Evolutionary conservation across 176 grass and related monocot species (phyloP).

Genomic region (Cocos nucifera): DNA sequence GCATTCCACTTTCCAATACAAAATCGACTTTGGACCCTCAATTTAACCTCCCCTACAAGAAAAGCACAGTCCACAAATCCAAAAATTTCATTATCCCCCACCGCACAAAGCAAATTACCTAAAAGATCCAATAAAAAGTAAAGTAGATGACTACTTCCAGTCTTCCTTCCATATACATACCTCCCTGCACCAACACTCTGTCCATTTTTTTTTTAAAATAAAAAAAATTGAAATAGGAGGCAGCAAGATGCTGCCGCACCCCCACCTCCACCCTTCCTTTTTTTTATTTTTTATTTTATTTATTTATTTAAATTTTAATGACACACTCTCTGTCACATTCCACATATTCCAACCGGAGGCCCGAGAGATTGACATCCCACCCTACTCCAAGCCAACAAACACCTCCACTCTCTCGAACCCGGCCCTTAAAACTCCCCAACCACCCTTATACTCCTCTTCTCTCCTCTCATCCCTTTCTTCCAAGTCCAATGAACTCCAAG

Average conservation of each 20-base stretch:
- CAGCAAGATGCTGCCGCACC: too few species aligned
- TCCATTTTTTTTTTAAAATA: too few species aligned
- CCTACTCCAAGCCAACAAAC: constrained; percentile 16
- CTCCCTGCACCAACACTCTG: background rate
- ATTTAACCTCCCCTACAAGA: constrained; percentile 17
- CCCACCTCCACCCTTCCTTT: too few species aligned
- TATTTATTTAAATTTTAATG: too few species aligned
- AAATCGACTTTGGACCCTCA: constrained; percentile 23
- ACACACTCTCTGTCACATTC: too few species aligned
- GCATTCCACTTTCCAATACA: constrained; percentile 25
- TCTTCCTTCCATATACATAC: background rate
- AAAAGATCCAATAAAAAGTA: constrained; percentile 10
- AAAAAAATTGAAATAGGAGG: too few species aligned
- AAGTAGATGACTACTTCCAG: too few species aligned
- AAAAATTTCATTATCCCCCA: constrained; percentile 17
- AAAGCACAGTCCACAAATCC: constrained; percentile 21
- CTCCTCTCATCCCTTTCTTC: background rate
- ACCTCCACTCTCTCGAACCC: background rate
- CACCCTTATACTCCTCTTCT: background rate
- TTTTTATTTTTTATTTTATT: too few species aligned
- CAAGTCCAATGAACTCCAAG: background rate
- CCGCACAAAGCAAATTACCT: constrained; percentile 13
- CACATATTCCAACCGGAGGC: constrained; percentile 7
- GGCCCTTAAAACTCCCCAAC: background rate
- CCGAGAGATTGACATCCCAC: constrained; percentile 24